Base-by-base conservation (phyloP, 2,329 filamentous ascomycete species). In the Colletotrichum coccodes region DNA sequence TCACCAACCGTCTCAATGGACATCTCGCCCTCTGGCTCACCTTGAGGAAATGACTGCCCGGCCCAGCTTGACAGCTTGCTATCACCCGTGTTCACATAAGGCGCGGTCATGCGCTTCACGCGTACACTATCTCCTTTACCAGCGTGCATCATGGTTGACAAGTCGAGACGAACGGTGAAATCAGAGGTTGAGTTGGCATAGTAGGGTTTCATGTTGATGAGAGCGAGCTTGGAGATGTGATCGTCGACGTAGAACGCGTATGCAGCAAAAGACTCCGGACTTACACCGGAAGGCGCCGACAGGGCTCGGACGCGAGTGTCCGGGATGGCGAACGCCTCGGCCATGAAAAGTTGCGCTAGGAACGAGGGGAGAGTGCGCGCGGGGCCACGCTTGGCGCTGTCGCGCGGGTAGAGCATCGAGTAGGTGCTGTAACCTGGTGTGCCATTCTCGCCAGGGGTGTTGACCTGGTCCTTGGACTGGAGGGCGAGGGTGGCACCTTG, bases 371-470 rank as follows among this genome's bases (percentile, higher is more conserved):
- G 44, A 1, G 68, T 54, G 1, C 71, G 60, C 0, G 71, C 71
- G 3, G 64, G 58, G 2, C 71, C 71, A 2, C 64, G 60, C 53
- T 70, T 68, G 18, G 61, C 36, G 26, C 68, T 72, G 14, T 70
- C 59, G 8, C 68, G 70, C 16, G 71, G 71, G 53, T 72, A 72
- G 18, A 72, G 63, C 44, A 72, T 69, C 34, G 60, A 71, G 54
- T 72, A 72, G 0, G 70, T 64, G 42, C 68, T 71, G 56, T 67
- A 72, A 0, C 71, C 71, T 0, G 71, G 64, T 1, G 38, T 38
- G 5, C 64, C 64, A 32, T 67, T 57, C 34, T 36, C 64, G 34
- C 59, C 64, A 1, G 64, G 64, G 0, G 58, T 71, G 59, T 72
- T 72, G 30, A 53, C 46, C 60, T 72, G 71, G 6, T 62, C 53